Evolutionary conservation across 768 basidiomycete genomes (phyloP), one percentile per base, ranked within the genome.

Genomic region (Mycena epipterygia): DNA sequence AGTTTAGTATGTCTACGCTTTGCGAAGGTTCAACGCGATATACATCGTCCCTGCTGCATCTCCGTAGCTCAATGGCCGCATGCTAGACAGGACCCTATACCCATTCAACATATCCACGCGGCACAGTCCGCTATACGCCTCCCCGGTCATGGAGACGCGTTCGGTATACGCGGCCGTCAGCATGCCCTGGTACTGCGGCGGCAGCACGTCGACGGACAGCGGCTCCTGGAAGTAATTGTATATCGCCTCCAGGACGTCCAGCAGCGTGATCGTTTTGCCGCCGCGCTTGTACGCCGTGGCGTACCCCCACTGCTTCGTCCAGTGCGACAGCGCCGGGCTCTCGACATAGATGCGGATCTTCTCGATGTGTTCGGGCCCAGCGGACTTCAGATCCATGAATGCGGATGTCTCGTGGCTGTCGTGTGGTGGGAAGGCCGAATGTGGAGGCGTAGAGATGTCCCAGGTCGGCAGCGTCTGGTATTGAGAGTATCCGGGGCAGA

Each of bases 261-360:
- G 46, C 55, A 66, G 64, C 25, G 64, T 57, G 64, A 66, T 57
- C 21, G 44, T 46, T 19, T n/a, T 35, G 23, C 56, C 64, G 64
- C 37, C n/a, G 9, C 64, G 55, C 35, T 49, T 57, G 46, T 66
- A 41, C 35, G 46, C 64, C 33, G 64, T 66, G 16, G 48, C 56
- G 29, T 57, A 66, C 64, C 64, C 64, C 64, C 64, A 66, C 46
- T 58, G 64, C 44, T 58, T 57, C 33, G 64, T 66, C 64, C 55
- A 66, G 64, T 49, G 39, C 13, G 55, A n/a, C 3, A 66, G 19
- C 19, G 19, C 35, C 9, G 64, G 64, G 55, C 13, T 37, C 55
- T 66, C 64, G 46, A 66, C 46, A 46, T 48, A 66, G 46, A 66
- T 66, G 64, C 64, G 64, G 44, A 66, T 51, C 29, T 57, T 66